Base-by-base conservation (phyloP, 2,329 filamentous ascomycete species). In the Aspergillus pseudoviridinutans region DNA sequence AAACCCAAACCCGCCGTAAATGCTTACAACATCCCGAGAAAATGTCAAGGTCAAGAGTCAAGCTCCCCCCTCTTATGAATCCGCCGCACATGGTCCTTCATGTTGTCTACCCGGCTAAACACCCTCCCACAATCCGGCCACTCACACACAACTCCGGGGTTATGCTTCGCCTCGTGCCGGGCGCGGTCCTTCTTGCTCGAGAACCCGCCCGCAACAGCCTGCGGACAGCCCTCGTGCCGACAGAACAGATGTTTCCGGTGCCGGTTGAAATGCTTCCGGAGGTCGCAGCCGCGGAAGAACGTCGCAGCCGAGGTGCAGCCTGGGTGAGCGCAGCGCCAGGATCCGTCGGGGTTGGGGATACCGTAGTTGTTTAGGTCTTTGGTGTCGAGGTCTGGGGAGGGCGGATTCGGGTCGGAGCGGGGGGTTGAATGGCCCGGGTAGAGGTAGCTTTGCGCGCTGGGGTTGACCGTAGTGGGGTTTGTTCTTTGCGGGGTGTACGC, bases 211-310 rank as follows among this genome's bases (percentile, higher is more conserved):
- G 79, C 78, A 2, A 73, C 76, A 9, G 82, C 76, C 64, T 86
- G 82, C 12, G 83, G 81, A 66, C 84, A 87, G 12, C 82, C 82
- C 51, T 80, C 75, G 57, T 84, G 77, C 4, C 83, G 80, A 68
- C 84, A 87, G 68, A 84, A 86, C 54, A 86, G 80, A 17, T 82
- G 78, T 63, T 86, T 86, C 28, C 79, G 82, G 68, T 87, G 84
- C 14, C 84, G 76, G 66, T 85, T 85, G 74, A 82, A 85, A 66
- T 87, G 84, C 65, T 87, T 87, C 28, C 84, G 77, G 20, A 87
- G 73, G 67, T 87, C 84, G 66, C 84, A 87, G 32, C 82, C 83
- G 49, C 84, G 77, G 7, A 79, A 81, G 68, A 86, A 87, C 1
- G 79, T 72, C 2, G 83, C 81, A 59, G 79, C 79, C 47, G 83